Evolutionary conservation across 768 basidiomycete species (phyloP).

Genomic region (Mycena galopus): DNA sequence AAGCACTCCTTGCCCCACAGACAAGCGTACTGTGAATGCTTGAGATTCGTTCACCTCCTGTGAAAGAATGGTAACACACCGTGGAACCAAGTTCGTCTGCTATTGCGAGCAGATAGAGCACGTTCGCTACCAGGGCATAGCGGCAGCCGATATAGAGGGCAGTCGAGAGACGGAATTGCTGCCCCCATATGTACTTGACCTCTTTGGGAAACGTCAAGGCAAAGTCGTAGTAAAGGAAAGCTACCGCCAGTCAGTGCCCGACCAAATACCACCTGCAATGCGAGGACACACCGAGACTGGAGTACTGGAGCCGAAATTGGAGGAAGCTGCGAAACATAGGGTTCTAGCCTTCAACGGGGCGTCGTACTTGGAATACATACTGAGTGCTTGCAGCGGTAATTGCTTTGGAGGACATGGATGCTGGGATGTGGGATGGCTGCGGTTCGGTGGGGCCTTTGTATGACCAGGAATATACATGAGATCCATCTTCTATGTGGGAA

Average conservation of each 20-base stretch:
- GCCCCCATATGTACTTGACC: conserved; percentile 48
- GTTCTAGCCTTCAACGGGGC: background rate
- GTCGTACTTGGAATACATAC: background rate
- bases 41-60: background rate
- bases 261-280: background rate
- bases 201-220: conserved; percentile 47
- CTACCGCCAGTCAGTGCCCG: conserved; percentile 21
- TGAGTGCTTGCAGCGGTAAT: background rate
- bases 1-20: background rate
- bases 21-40: background rate
- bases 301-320: background rate
- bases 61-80: conserved; percentile 22
- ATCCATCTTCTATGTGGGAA: too few species aligned
- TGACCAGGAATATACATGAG: too few species aligned
- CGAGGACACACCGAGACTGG: background rate
- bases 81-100: conserved; percentile 35
- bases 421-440: too few species aligned
- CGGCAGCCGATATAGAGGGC: conserved; percentile 49
- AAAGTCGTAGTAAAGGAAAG: conserved; percentile 50
- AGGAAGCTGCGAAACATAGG: background rate
- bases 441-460: too few species aligned
- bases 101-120: conserved; percentile 48
- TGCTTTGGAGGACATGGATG: background rate
- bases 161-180: conserved; percentile 44
- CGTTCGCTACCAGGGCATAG: conserved; percentile 50